Conservation (phyloP, 352 stramenopile species). For the Globisporangium irregulare region DNA sequence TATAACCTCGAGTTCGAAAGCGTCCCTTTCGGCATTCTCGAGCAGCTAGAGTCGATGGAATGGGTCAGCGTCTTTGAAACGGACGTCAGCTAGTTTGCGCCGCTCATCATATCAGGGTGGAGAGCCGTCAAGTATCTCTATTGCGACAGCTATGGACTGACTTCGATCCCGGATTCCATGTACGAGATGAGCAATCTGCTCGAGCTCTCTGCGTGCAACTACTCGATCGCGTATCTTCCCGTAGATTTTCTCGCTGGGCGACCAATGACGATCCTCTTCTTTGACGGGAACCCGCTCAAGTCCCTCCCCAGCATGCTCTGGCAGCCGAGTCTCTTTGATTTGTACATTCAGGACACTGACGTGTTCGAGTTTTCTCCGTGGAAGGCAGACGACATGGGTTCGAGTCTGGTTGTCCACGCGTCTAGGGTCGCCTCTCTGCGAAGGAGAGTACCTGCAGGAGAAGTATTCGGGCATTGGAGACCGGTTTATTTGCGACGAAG, state of each 20-base stretch:
- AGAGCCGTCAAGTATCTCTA: constrained; percentile 14
- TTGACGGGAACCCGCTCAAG: constrained; percentile 10
- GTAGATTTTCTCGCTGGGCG: background rate
- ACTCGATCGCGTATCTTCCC: background rate
- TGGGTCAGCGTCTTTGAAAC: constrained; percentile 11
- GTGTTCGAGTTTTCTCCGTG: background rate
- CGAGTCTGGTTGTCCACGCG: background rate
- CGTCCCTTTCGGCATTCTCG: constrained; percentile 4
- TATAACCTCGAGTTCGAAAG: constrained; percentile 4
- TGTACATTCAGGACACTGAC: constrained; percentile 9
- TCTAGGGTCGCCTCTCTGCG: background rate
- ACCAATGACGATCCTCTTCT: constrained; percentile 4
- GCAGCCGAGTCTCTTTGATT: constrained; percentile 15
- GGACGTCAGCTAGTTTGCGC: constrained; percentile 1
- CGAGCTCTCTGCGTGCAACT: constrained; percentile 13
- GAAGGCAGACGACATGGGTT: background rate
- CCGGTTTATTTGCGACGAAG: constrained; percentile 1
- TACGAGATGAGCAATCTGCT: constrained; percentile 2
- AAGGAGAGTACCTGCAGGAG: background rate
- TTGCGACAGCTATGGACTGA: constrained; percentile 7
- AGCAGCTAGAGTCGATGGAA: constrained; percentile 4
- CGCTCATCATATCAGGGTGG: constrained; percentile 1
- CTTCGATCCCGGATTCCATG: background rate
- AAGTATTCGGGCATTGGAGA: background rate
- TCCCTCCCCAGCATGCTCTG: background rate